Evolutionary conservation across 2,329 filamentous ascomycete species (phyloP).

Genomic region (Cladorrhinum sp.): DNA sequence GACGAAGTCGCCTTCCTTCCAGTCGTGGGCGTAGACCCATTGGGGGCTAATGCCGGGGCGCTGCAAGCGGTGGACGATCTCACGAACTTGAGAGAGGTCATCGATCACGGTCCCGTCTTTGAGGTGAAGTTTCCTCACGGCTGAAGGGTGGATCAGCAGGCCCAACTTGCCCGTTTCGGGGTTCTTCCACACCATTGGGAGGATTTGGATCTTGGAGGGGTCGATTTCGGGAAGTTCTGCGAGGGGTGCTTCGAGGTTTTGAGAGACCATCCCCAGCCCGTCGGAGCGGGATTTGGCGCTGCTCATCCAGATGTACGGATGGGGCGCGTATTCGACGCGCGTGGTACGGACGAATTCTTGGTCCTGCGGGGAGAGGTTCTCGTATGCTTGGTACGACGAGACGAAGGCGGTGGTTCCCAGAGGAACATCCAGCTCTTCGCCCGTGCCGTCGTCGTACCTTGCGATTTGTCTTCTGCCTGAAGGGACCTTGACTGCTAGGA

Average conservation of each 20-base stretch:
- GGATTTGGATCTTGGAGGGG: conserved; percentile 62
- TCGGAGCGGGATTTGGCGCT: conserved; percentile 62
- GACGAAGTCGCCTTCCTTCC: conserved; percentile 73
- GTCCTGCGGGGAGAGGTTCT: conserved; percentile 61
- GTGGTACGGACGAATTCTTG: conserved; percentile 65
- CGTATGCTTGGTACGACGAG: conserved; percentile 68
- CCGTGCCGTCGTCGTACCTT: conserved; percentile 69
- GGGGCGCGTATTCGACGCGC: conserved; percentile 70
- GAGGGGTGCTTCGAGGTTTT: conserved; percentile 59
- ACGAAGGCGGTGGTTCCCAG: conserved; percentile 76
- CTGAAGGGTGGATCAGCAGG: conserved; percentile 71
- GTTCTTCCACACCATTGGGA: conserved; percentile 77
- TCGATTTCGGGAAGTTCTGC: conserved; percentile 64
- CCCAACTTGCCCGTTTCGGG: conserved; percentile 66
- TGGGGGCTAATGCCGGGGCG: conserved; percentile 67
- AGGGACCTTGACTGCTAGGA: conserved; percentile 72
- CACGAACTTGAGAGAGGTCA: conserved; percentile 62
- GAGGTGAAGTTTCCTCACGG: conserved; percentile 66
- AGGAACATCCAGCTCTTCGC: conserved; percentile 63
- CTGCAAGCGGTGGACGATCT: conserved; percentile 67
- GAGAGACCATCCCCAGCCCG: conserved; percentile 68
- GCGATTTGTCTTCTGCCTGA: conserved; percentile 62
- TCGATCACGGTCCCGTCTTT: conserved; percentile 66
- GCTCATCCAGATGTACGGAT: conserved; percentile 82
- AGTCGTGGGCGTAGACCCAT: conserved; percentile 71